Evolutionary conservation across 2,329 filamentous ascomycete species (phyloP).

Genomic region (Clonostachys rhizophaga): DNA sequence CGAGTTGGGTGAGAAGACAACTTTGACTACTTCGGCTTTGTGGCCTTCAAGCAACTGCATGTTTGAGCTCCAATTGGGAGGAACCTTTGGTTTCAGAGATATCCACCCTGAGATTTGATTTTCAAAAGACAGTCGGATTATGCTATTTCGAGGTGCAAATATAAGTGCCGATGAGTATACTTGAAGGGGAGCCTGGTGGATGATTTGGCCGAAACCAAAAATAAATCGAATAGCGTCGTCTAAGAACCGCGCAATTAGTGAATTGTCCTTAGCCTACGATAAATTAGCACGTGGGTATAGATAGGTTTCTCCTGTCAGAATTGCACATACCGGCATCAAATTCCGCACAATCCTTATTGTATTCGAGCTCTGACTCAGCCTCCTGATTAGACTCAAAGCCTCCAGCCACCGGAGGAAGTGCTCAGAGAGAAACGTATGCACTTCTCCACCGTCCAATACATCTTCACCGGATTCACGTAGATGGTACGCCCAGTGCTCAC

Average conservation of each 20-base stretch:
- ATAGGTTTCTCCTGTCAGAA: background rate
- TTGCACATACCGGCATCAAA: too few relatives aligned
- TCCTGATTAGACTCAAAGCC: constrained; percentile 24
- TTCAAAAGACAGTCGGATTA: constrained; percentile 6
- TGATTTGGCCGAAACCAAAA: constrained; percentile 1
- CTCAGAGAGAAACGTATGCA: constrained; percentile 20
- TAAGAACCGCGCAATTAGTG: background rate
- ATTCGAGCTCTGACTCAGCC: background rate
- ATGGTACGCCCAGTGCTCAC: constrained; percentile 29
- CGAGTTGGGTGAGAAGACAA: background rate
- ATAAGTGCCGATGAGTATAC: constrained; percentile 14
- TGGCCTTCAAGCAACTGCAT: constrained; percentile 6
- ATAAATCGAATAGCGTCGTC: constrained; percentile 10
- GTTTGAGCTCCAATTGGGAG: background rate
- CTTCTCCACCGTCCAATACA: background rate
- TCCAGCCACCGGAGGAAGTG: constrained; percentile 37
- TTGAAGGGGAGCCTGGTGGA: constrained; percentile 13
- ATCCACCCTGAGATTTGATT: constrained; percentile 8
- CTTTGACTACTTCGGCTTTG: background rate
- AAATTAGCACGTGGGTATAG: background rate
- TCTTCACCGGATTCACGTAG: background rate
- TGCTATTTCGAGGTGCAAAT: constrained; percentile 12
- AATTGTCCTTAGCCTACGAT: background rate
- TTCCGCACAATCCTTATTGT: background rate
- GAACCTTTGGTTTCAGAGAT: background rate